Evolutionary conservation across 2,329 filamentous ascomycete genomes (phyloP).

Genomic region (Penicillium sp.): DNA sequence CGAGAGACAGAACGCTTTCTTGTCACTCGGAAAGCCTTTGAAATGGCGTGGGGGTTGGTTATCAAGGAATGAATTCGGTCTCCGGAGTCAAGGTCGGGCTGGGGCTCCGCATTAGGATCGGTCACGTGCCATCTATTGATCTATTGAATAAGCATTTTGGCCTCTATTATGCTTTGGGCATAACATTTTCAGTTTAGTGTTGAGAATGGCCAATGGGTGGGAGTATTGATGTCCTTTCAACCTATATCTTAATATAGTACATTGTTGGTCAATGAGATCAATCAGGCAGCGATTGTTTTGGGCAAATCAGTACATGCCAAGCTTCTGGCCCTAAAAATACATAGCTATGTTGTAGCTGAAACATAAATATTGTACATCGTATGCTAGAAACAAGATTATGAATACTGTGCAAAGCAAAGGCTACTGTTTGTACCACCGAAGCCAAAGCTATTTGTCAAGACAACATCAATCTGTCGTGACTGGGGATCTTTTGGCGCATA

Average conservation of each 20-base stretch:
- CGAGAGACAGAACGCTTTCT: slow-evolving; percentile 7
- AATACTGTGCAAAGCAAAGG: slow-evolving; percentile 63
- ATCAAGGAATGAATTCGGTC: slow-evolving; percentile 11
- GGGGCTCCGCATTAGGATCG: slow-evolving; percentile 28
- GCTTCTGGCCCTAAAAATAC: neutral
- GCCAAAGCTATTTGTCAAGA: slow-evolving; percentile 92
- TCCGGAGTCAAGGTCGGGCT: slow-evolving; percentile 24
- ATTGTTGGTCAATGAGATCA: neutral
- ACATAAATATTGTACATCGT: slow-evolving; percentile 11
- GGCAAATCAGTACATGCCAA: neutral
- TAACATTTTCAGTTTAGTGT: neutral
- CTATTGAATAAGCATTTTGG: neutral
- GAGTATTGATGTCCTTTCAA: neutral
- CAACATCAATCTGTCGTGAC: slow-evolving; percentile 67
- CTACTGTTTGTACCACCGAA: slow-evolving; percentile 96
- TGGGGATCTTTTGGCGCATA: slow-evolving; percentile 76
- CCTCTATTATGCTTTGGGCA: neutral
- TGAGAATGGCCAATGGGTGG: neutral
- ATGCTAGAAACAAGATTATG: slow-evolving; percentile 8
- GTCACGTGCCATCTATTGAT: slow-evolving; percentile 22
- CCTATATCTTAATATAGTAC: neutral
- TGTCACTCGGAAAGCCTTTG: slow-evolving; percentile 1
- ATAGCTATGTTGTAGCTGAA: neutral
- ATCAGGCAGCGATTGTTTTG: neutral
- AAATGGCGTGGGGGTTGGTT: neutral